Percentiles rank a stretch among this genome's conserved stretches.
These are phyloP conservation scores for Arachis stenosperma DNA, from an alignment of 306 rosid genomes.

Conservation along the genomic window DNA sequence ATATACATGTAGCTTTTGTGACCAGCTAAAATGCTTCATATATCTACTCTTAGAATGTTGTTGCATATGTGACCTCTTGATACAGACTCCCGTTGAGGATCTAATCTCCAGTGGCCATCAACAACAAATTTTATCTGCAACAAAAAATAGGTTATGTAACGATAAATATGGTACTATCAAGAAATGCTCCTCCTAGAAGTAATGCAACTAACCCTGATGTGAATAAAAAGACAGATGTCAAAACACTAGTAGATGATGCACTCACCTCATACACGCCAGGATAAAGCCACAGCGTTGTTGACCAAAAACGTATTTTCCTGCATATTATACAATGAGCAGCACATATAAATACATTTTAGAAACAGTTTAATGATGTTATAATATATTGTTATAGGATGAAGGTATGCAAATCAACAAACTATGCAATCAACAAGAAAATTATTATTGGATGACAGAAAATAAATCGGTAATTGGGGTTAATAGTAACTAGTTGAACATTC, in stretches of 20 bases:
- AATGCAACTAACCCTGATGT: constrained; percentile 13
- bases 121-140: constrained; percentile 87
- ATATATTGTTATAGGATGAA: constrained; percentile 8
- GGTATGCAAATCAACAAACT: constrained; percentile 26
- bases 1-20: constrained; percentile 32
- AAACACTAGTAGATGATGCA: constrained; percentile 37
- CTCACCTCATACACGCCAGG: constrained; percentile 94
- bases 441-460: constrained; percentile 14
- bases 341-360: constrained; percentile 28
- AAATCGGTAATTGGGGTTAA: constrained; percentile 19
- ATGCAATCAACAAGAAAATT: constrained; percentile 14
- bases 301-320: constrained; percentile 77
- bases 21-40: constrained; percentile 44
- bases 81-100: constrained; percentile 69
- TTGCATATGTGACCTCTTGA: constrained; percentile 67
- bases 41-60: constrained; percentile 77
- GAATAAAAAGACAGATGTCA: constrained; percentile 5
- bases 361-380: constrained; percentile 9
- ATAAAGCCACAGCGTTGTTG: constrained; percentile 84
- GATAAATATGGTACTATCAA: not conserved
- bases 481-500: constrained; percentile 16
- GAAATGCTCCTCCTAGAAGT: constrained; percentile 16
- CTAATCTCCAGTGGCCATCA: constrained; percentile 84
- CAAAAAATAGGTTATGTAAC: constrained; percentile 3
- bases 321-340: constrained; percentile 35